These are phyloP conservation scores for Emiliania huxleyi DNA, from an alignment of 78 protist species.

Conservation along the genomic window DNA sequence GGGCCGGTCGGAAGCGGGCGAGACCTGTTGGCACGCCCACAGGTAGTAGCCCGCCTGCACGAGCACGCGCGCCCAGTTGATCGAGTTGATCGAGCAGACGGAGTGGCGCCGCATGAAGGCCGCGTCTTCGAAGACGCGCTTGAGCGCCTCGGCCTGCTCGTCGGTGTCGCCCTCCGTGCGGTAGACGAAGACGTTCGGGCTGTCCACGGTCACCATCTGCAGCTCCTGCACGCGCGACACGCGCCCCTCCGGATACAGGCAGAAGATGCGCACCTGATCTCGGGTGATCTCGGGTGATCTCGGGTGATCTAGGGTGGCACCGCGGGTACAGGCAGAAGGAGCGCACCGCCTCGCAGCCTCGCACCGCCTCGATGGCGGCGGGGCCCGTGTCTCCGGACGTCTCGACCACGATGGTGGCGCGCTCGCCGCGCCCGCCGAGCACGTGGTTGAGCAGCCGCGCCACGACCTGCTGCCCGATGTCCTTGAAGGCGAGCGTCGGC, in stretches of 20 bases:
- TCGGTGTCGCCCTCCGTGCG: neutral
- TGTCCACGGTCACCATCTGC: neutral
- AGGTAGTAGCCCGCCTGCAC: neutral
- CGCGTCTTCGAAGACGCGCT: neutral
- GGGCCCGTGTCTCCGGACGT: conserved; percentile 63
- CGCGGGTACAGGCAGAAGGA: conserved; percentile 45
- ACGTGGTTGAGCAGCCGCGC: conserved; percentile 45
- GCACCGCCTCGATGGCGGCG: conserved; percentile 50
- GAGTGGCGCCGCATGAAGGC: neutral
- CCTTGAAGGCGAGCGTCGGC: conserved; percentile 54
- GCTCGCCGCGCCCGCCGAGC: neutral
- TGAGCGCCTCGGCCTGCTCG: neutral
- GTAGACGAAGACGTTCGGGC: neutral
- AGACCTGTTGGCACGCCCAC: neutral
- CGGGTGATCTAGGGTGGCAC: no score
- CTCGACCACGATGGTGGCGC: conserved; percentile 23
- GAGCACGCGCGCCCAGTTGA: conserved; percentile 18
- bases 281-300: no score
- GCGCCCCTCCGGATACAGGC: no score
- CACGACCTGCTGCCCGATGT: conserved; percentile 38
- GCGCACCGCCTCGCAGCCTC: neutral
- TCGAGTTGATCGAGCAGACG: neutral
- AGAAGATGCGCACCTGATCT: no score
- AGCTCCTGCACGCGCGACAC: neutral
- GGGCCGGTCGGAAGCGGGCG: neutral